Base-by-base conservation (phyloP, 108 stramenopile species). In the Nitzschia inconspicua region DNA sequence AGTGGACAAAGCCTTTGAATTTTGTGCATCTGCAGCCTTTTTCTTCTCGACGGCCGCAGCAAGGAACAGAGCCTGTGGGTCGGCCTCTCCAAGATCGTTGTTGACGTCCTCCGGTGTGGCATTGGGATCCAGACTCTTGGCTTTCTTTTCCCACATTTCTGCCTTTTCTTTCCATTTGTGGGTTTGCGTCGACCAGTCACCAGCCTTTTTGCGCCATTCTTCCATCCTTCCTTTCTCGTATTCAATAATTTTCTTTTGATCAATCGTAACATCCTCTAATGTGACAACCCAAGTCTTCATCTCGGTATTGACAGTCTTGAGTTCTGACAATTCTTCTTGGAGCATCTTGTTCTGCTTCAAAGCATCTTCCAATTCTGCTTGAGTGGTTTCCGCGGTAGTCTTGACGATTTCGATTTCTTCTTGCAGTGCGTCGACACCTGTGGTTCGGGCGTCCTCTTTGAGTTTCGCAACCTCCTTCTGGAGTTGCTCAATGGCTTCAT, bases 131-230 rank as follows among this genome's bases (percentile, higher is more conserved):
- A n/a, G 13, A 44, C 41, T 30, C 32, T 46, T 46, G 24, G 40
- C 62, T 24, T 48, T 56, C 34, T 64, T 72, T 47, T 72, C 70
- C 63, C 43, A 58, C 2, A 51, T 14, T 40, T 72, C 70, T 10
- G 62, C 61, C 44, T 50, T 64, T 57, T 72, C 59, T 39, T 74
- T 74, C 66, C 60, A 74, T 27, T 51, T 19, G 31, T 54, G 34
- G 13, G 65, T 56, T 50, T 57, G 57, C 29, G 55, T 56, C 4
- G 60, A 66, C 61, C 73, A 67, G 32, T 74, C 61, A 8, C 70
- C 54, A 4, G 70, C 50, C 25, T 72, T 72, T n/a, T 56, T 52
- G 32, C 64, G 63, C 62, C 62, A 72, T 46, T 72, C 70, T 5
- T 22, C 22, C 27, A 47, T 35, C 40, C 63, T 67, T 1, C 55